Percentiles rank a stretch among this genome's conserved stretches.
phyloP scores from a whole-genome alignment of 2,329 filamentous ascomycete genomes.

The Beauveria bassiana region DNA sequence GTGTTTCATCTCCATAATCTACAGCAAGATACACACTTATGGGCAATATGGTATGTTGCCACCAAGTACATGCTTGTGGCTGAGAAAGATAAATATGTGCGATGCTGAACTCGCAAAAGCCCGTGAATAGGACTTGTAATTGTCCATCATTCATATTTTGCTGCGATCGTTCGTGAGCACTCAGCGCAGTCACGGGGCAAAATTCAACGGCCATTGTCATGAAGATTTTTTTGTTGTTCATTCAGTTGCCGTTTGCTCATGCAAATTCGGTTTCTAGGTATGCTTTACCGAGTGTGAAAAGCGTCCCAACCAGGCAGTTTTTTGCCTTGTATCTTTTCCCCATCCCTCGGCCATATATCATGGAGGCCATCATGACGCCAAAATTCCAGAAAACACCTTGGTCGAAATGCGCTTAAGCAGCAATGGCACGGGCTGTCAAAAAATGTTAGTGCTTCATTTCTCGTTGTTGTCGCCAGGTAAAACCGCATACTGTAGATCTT shows the following conservation, averaged over 20 bases:
- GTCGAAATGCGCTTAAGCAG: constrained; percentile 30
- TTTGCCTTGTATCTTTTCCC: constrained; percentile 27
- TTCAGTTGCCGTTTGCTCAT: constrained; percentile 32
- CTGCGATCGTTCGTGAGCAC: not conserved
- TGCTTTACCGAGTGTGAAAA: constrained; percentile 34
- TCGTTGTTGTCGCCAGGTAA: not conserved
- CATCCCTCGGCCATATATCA: constrained; percentile 27
- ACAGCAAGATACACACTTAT: too few species aligned
- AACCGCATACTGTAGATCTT: constrained; percentile 83
- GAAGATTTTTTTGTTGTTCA: constrained; percentile 21
- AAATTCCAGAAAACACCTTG: constrained; percentile 27
- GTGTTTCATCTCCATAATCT: too few species aligned
- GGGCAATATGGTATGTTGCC: too few species aligned
- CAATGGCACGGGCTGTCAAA: constrained; percentile 52
- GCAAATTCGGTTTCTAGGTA: constrained; percentile 28
- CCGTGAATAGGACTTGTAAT: not conserved
- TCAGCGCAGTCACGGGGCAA: not conserved
- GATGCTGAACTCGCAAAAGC: too few species aligned
- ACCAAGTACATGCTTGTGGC: too few species aligned
- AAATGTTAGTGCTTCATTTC: constrained; percentile 17
- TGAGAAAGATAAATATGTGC: too few species aligned
- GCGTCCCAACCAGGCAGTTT: constrained; percentile 30
- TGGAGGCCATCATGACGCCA: constrained; percentile 31
- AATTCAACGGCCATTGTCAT: not conserved
- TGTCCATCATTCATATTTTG: not conserved